Evolutionary conservation across 495 filamentous ascomycete species (phyloP).

Genomic region (Neurospora terricola): DNA sequence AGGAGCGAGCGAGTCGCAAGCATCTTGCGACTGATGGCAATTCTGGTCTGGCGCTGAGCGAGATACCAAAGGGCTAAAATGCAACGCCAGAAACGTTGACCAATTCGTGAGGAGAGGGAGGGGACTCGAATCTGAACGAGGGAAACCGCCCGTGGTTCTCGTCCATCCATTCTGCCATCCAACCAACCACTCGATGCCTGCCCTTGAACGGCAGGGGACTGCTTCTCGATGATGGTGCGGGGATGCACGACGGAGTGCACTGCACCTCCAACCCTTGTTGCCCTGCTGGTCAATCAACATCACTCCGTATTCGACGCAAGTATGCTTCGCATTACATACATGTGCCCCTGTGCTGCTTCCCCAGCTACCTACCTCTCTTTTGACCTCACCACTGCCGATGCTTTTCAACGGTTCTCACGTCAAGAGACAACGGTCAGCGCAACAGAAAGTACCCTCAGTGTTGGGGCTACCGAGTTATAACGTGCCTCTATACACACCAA

Average conservation of each 20-base stretch:
- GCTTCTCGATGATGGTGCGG: background rate
- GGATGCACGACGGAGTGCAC: background rate
- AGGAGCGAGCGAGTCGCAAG: background rate
- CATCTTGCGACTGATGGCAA: background rate
- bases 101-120: background rate
- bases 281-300: background rate
- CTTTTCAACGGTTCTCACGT: background rate
- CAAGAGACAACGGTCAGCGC: background rate
- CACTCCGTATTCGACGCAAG: background rate
- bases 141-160: background rate
- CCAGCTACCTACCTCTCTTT: background rate
- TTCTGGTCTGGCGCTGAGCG: background rate
- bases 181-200: background rate
- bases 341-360: background rate
- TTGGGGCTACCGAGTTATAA: background rate
- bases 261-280: background rate
- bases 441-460: background rate
- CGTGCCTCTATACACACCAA: background rate
- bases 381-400: background rate
- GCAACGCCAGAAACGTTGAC: background rate
- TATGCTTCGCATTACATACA: background rate
- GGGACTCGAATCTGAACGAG: background rate
- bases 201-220: background rate
- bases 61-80: background rate
- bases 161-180: background rate